Evolutionary conservation across 2,329 filamentous ascomycete genomes (phyloP), one percentile per base, ranked within the genome.

Genomic region (Aureobasidium mangrovei): DNA sequence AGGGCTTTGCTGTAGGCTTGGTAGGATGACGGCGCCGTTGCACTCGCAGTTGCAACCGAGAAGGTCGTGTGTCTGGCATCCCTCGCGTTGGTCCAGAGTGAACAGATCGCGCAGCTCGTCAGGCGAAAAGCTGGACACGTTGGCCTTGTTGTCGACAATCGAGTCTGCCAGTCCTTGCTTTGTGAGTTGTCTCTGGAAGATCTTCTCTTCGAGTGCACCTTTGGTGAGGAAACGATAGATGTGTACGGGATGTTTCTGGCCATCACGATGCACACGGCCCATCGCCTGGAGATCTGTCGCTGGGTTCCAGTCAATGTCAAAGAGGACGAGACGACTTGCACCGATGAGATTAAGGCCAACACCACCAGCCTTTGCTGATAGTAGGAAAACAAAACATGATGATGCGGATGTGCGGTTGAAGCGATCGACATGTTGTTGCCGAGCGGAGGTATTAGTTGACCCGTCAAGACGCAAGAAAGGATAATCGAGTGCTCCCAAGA

Each of bases 221-320:
- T 84, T 80, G 3, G 84, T 80, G 9, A 88, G 64, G 54, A 88
- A 74, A 4, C 85, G 75, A 62, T 88, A 88, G 56, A 88, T 86
- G 54, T 79, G 80, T 58, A 84, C 85, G 3, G 79, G 79, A 8
- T 74, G 70, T 64, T 83, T 85, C 64, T 88, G 85, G 0, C 85
- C 85, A 60, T 87, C 83, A 46, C 85, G 78, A 64, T 88, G 84
- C 44, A 88, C 84, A 10, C 85, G 80, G 9, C 84, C 85, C 83
- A 88, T 87, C 6, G 85, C 84, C 65, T 88, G 85, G 24, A 85
- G 71, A 61, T 88, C 85, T 0, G 82, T 85, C 0, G 83, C 82
- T 1, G 85, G 85, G 61, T 88, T 88, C 85, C 85, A 88, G 67
- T 88, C 85, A 7, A 85, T 79, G 60, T 88, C 85, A 61, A 86